These are phyloP conservation scores for rapeseed (Brassica napus) DNA, from an alignment of 345 rosid species.

Conservation along the genomic window Da-Ae NC_063434.1:4173501-4174000, in stretches of 20 bases:
- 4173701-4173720: neutral
- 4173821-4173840: neutral
- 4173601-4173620: conserved; percentile 8
- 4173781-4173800: neutral
- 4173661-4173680: neutral
- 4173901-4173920: neutral
- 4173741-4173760: neutral
- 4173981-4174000: conserved; percentile 20
- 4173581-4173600: conserved; percentile 3
- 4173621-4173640: neutral
- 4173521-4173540: conserved; percentile 23
- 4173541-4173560: conserved; percentile 11
- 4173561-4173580: neutral
- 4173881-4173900: neutral
- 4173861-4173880: neutral
- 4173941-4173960: neutral
- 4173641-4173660: neutral
- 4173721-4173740: neutral
- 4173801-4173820: neutral
- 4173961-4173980: conserved; percentile 14
- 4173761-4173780: neutral
- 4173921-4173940: neutral
- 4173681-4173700: neutral
- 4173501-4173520: conserved; percentile 5
- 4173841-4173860: neutral